A percentile compares a stretch with the other conserved stretches of the same genome.
These are phyloP conservation scores for Pyronema omphalodes DNA, from an alignment of 495 filamentous ascomycete species.

Conservation along the genomic window DNA sequence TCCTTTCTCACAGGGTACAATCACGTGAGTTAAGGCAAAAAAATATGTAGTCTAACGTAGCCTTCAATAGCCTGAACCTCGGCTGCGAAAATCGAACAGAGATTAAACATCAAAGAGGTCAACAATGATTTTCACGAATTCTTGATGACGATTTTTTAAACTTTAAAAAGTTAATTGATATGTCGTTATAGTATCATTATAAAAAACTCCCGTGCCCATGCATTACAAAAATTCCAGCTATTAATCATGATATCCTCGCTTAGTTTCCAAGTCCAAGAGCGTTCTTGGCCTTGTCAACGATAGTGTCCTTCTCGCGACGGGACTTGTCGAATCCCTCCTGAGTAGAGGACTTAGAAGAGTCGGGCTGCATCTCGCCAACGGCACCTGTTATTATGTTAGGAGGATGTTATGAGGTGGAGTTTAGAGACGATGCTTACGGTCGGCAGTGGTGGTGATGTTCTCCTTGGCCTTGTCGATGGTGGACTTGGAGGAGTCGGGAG, in stretches of 20 bases:
- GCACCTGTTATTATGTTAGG: not conserved
- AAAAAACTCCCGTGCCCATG: too few relatives aligned
- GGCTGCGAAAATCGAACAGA: too few relatives aligned
- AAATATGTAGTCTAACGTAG: too few relatives aligned
- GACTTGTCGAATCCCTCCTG: constrained; percentile 42
- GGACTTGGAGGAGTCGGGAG: constrained; percentile 50
- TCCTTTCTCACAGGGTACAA: too few relatives aligned
- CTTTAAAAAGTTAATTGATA: too few relatives aligned
- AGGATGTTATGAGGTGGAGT: not conserved
- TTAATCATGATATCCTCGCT: not conserved
- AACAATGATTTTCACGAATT: too few relatives aligned
- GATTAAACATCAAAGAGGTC: too few relatives aligned
- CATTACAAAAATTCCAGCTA: too few relatives aligned
- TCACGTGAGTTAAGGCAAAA: too few relatives aligned
- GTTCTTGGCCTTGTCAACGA: constrained; percentile 13
- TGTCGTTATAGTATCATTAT: too few relatives aligned
- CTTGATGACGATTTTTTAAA: too few relatives aligned
- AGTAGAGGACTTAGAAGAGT: constrained; percentile 34
- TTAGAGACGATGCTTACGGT: constrained; percentile 33
- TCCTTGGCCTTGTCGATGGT: constrained; percentile 45
- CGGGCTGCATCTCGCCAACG: constrained; percentile 34
- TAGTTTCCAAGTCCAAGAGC: constrained; percentile 1
- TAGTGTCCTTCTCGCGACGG: constrained; percentile 38
- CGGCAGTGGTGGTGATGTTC: constrained; percentile 37
- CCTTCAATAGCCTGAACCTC: too few relatives aligned